These are phyloP conservation scores for Paecilomyces sp. DNA, from an alignment of 2,329 filamentous ascomycete species.

Conservation along the genomic window DNA sequence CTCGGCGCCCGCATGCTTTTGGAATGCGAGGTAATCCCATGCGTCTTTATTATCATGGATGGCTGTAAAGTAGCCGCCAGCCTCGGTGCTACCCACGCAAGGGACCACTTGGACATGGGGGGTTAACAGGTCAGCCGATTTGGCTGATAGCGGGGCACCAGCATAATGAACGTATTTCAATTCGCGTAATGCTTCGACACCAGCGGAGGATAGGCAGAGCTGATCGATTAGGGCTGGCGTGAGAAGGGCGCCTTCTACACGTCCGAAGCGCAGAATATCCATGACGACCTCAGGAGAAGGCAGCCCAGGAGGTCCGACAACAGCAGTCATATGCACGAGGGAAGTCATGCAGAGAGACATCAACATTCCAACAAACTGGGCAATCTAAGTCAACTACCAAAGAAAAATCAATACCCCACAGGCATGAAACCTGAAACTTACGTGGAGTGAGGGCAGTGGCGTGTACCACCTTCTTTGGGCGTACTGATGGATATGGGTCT, in stretches of 20 bases:
- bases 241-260: conserved; percentile 10
- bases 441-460: conserved; percentile 6
- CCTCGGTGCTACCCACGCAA: conserved; percentile 18
- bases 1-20: conserved; percentile 6
- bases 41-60: conserved; percentile 5
- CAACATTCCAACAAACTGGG: background rate
- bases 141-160: conserved; percentile 17
- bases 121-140: conserved; percentile 15
- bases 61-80: conserved; percentile 10
- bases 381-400: background rate
- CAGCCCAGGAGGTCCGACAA: conserved; percentile 11
- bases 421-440: background rate
- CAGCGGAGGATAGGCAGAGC: conserved; percentile 7
- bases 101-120: conserved; percentile 5
- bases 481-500: conserved; percentile 5
- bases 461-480: conserved; percentile 12
- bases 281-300: conserved; percentile 7
- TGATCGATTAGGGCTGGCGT: conserved; percentile 16
- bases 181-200: conserved; percentile 9
- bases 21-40: conserved; percentile 14
- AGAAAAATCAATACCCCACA: background rate
- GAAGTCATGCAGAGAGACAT: conserved; percentile 4
- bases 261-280: conserved; percentile 11
- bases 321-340: conserved; percentile 8
- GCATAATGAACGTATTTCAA: conserved; percentile 12